Evolutionary conservation across 352 stramenopile species (phyloP), one percentile per base, ranked within the genome.

Genomic region (Phytopythium kandeliae): DNA sequence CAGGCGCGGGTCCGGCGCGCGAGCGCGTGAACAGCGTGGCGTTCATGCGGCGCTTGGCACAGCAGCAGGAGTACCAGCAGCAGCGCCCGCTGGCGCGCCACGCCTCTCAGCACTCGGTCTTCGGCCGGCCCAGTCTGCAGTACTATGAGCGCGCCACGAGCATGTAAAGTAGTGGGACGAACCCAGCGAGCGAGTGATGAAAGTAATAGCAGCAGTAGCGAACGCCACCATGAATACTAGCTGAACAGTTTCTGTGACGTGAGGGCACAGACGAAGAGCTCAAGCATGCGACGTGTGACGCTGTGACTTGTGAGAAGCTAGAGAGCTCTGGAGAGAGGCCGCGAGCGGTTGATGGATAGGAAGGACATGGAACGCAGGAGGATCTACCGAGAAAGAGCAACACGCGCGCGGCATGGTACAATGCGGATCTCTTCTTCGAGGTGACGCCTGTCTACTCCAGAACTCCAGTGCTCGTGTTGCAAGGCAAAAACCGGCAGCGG

Each of bases 51-150:
- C 33, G 66, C 40, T 31, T 69, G 49, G 68, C 63, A 41, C 60
- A 65, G 16, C 59, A 65, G n/a, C 62, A 61, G 28, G 19, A 59
- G 47, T 53, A 53, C 22, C 47, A 53, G 47, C 33, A 44, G 35
- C 47, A 53, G 34, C 47, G 47, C 17, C 30, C 11, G 51, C 35
- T 9, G 57, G 52, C 28, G 48, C 55, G 22, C 52, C 65, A 59
- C 48, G 63, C 21, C 60, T 65, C 67, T 8, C 66, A 75, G 49
- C 38, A 62, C 34, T 75, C 66, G 45, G 70, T 72, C 45, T 51
- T 71, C 48, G 59, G 66, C n/a, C 50, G 60, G 21, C 62, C 70
- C n/a, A 60, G 68, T 47, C 55, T 57, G 36, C 65, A 61, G 36
- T 72, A 65, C 48, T 75, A 75, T 57, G 68, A 63, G 30, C 47